Evolutionary conservation across 306 rosid species (phyloP).

Genomic region (Quercus agrifolia): DNA sequence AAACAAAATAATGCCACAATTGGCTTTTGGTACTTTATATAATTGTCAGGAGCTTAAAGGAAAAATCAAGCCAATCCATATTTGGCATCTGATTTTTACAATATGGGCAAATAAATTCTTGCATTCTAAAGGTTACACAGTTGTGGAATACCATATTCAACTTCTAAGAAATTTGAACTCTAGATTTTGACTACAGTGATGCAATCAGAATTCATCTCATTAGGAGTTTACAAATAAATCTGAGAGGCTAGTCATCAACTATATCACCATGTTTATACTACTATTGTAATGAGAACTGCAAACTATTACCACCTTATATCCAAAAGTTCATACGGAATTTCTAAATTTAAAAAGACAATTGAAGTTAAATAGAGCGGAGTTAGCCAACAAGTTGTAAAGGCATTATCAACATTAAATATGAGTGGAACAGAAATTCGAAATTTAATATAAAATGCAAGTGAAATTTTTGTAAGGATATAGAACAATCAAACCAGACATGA

Average conservation of each 20-base stretch:
- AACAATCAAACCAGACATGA: not conserved
- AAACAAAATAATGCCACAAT: not conserved
- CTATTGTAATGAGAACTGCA: not conserved
- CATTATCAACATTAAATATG: too few relatives aligned
- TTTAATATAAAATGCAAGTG: not conserved
- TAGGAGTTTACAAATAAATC: not conserved
- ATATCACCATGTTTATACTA: not conserved
- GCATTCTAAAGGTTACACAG: not conserved
- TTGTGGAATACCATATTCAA: not conserved
- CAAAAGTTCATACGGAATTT: not conserved
- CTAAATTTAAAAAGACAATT: too few relatives aligned
- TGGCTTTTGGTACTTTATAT: not conserved
- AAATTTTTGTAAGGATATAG: not conserved
- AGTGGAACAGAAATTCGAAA: not conserved
- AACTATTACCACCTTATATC: not conserved
- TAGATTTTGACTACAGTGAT: not conserved
- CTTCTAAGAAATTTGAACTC: not conserved
- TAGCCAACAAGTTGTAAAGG: too few relatives aligned
- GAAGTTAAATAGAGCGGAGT: too few relatives aligned
- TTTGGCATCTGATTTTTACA: not conserved
- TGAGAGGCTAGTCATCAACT: not conserved
- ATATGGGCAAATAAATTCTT: not conserved
- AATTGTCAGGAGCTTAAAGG: too few relatives aligned
- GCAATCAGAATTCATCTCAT: not conserved
- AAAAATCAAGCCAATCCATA: not conserved